Conservation (phyloP, 2,329 filamentous ascomycete species). For the Ceratocystis harringtonii region DNA sequence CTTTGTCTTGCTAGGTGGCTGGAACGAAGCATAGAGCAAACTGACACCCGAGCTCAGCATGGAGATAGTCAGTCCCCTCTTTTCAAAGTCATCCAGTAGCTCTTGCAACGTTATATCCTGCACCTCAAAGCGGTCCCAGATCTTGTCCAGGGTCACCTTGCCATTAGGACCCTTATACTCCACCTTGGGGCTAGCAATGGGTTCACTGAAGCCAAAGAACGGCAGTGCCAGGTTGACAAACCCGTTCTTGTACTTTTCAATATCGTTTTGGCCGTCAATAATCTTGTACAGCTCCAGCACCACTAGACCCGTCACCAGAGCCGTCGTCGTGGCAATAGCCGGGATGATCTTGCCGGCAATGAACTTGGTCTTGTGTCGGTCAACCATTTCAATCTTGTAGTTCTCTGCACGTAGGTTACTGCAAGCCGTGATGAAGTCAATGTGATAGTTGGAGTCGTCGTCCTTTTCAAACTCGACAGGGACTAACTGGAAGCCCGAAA, state of each 20-base stretch:
- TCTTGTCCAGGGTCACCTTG: slow-evolving; percentile 77
- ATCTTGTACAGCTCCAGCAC: slow-evolving; percentile 92
- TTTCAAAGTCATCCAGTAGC: slow-evolving; percentile 68
- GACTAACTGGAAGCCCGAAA: slow-evolving; percentile 76
- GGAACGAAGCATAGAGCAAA: slow-evolving; percentile 87
- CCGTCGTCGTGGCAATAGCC: slow-evolving; percentile 93
- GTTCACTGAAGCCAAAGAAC: slow-evolving; percentile 97
- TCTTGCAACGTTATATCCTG: slow-evolving; percentile 71
- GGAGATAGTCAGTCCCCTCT: slow-evolving; percentile 63
- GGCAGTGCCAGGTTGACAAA: slow-evolving; percentile 93
- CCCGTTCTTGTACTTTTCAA: slow-evolving; percentile 98
- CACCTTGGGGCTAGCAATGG: slow-evolving; percentile 84
- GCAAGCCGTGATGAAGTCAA: slow-evolving; percentile 95
- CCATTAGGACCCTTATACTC: slow-evolving; percentile 68
- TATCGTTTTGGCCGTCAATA: slow-evolving; percentile 85
- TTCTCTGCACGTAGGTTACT: slow-evolving; percentile 95
- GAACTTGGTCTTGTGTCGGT: slow-evolving; percentile 97
- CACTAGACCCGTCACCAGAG: slow-evolving; percentile 85
- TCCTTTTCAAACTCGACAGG: slow-evolving; percentile 98
- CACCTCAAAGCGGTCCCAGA: slow-evolving; percentile 95
- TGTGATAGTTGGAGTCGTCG: slow-evolving; percentile 93
- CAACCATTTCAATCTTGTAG: slow-evolving; percentile 87
- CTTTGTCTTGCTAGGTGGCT: slow-evolving; percentile 61
- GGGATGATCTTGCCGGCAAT: slow-evolving; percentile 99
- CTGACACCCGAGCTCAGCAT: slow-evolving; percentile 98